Percentiles rank a stretch among this genome's conserved stretches.
phyloP scores from a whole-genome alignment of 257 asterid genomes.

The Linderniella brevidens region DNA sequence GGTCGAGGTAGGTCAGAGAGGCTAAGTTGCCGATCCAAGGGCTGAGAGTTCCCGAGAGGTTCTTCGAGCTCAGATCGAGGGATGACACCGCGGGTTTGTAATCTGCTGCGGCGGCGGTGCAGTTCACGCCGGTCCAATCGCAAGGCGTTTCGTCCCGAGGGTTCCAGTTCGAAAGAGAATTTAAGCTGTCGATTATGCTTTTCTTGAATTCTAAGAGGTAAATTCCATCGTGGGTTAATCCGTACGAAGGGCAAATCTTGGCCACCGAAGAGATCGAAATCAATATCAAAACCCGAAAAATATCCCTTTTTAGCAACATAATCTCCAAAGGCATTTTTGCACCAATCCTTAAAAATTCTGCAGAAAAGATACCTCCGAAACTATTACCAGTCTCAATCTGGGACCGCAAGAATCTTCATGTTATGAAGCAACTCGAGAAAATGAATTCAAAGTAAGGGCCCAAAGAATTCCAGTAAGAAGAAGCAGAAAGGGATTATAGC shows the following conservation, averaged over 20 bases:
- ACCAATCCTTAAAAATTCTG: conserved; percentile 11
- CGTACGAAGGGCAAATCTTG: conserved; percentile 25
- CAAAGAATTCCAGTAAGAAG: conserved; percentile 13
- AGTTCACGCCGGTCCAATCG: conserved; percentile 65
- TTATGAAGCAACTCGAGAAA: conserved; percentile 10
- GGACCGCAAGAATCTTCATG: conserved; percentile 7
- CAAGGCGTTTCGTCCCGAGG: conserved; percentile 57
- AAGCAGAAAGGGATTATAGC: too few relatives aligned
- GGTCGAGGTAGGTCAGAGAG: conserved; percentile 37
- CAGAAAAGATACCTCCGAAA: conserved; percentile 8
- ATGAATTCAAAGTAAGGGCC: conserved; percentile 13
- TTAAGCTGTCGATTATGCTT: conserved; percentile 26
- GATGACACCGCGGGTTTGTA: conserved; percentile 37
- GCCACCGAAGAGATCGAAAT: conserved; percentile 16
- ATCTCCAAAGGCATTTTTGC: conserved; percentile 23
- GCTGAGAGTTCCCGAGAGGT: conserved; percentile 58
- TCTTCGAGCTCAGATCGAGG: conserved; percentile 34
- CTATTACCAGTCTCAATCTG: conserved; percentile 16
- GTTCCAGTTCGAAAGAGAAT: conserved; percentile 48
- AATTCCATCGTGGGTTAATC: conserved; percentile 51
- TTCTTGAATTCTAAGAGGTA: conserved; percentile 55
- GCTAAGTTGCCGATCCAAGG: conserved; percentile 35
- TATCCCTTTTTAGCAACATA: conserved; percentile 15
- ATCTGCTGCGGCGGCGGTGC: conserved; percentile 18
- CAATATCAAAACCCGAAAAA: conserved; percentile 20